phyloP scores from a whole-genome alignment of 2,329 filamentous ascomycete genomes.

The Trichocomaceae sp. region DNA sequence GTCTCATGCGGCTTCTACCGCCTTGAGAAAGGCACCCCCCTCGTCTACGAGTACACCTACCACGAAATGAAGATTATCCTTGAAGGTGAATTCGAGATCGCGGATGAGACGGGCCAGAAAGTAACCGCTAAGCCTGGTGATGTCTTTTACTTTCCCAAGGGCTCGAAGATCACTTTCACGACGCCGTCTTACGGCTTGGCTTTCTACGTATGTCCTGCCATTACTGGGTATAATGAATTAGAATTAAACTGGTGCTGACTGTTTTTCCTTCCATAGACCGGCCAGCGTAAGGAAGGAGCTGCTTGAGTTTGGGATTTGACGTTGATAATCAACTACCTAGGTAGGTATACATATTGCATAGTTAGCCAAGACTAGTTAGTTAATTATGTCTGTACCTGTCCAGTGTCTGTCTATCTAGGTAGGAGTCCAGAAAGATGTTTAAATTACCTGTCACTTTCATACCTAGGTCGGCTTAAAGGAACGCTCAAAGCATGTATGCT shows the following conservation, averaged over 20 bases:
- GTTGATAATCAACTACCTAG: background rate
- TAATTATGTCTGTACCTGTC: background rate
- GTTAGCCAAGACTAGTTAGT: too few relatives aligned
- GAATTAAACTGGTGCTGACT: background rate
- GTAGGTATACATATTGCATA: background rate
- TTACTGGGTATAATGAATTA: background rate
- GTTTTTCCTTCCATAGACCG: conserved; percentile 14
- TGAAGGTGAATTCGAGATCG: conserved; percentile 60
- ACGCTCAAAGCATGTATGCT: background rate
- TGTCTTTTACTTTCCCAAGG: conserved; percentile 63
- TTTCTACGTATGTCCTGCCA: conserved; percentile 44
- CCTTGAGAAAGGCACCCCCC: conserved; percentile 59
- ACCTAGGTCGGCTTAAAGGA: too few relatives aligned
- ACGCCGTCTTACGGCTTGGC: conserved; percentile 56
- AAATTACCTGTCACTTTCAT: too few relatives aligned
- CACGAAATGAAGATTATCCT: conserved; percentile 70
- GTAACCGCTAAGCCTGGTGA: conserved; percentile 57
- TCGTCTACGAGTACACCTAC: conserved; percentile 64
- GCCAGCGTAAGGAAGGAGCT: conserved; percentile 24
- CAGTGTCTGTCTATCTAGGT: too few relatives aligned
- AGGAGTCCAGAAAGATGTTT: background rate
- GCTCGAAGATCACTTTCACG: conserved; percentile 59
- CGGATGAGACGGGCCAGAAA: conserved; percentile 54
- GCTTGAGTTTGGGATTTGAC: conserved; percentile 14
- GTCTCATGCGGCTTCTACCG: conserved; percentile 61